Evolutionary conservation across 352 stramenopile genomes (phyloP).

Genomic region (Peronospora tabacina): DNA sequence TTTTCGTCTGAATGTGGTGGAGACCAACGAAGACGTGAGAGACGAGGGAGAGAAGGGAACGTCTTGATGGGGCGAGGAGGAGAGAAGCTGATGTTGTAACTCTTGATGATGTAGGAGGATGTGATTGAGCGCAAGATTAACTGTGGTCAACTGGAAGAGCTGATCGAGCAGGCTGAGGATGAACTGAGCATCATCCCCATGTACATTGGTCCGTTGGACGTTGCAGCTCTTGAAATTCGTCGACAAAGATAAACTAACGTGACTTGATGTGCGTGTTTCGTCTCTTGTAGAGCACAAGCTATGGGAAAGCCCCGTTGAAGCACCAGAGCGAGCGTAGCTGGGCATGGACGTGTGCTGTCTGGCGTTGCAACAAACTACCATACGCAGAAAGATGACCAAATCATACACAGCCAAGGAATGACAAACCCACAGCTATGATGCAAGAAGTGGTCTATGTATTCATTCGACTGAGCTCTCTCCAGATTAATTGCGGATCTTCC

Average conservation of each 20-base stretch:
- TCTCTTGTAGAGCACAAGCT: slow-evolving; percentile 65
- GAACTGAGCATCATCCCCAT: slow-evolving; percentile 80
- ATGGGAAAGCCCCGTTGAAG: slow-evolving; percentile 67
- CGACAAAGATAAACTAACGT: slow-evolving; percentile 2
- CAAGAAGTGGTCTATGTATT: slow-evolving; percentile 29
- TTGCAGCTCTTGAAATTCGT: not conserved
- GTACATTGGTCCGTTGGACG: slow-evolving; percentile 56
- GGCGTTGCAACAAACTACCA: not conserved
- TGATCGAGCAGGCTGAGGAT: slow-evolving; percentile 84
- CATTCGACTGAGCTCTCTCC: slow-evolving; percentile 20
- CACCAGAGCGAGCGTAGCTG: slow-evolving; percentile 19
- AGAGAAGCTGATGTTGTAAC: not conserved
- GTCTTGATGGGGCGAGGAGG: slow-evolving; percentile 5
- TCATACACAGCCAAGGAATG: slow-evolving; percentile 25
- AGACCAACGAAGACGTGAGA: slow-evolving; percentile 64
- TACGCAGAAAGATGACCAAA: slow-evolving; percentile 4
- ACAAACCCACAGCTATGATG: slow-evolving; percentile 5
- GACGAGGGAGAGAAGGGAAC: not conserved
- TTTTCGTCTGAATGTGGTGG: slow-evolving; percentile 69
- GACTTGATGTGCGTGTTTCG: slow-evolving; percentile 5
- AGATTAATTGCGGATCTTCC: slow-evolving; percentile 83
- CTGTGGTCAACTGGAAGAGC: slow-evolving; percentile 82
- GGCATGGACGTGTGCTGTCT: not conserved
- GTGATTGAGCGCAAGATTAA: slow-evolving; percentile 82
- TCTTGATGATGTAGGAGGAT: slow-evolving; percentile 38